Percentiles rank a stretch among this genome's conserved stretches.
phyloP scores from a whole-genome alignment of 2,329 filamentous ascomycete genomes.

The Alternaria sp. region DNA sequence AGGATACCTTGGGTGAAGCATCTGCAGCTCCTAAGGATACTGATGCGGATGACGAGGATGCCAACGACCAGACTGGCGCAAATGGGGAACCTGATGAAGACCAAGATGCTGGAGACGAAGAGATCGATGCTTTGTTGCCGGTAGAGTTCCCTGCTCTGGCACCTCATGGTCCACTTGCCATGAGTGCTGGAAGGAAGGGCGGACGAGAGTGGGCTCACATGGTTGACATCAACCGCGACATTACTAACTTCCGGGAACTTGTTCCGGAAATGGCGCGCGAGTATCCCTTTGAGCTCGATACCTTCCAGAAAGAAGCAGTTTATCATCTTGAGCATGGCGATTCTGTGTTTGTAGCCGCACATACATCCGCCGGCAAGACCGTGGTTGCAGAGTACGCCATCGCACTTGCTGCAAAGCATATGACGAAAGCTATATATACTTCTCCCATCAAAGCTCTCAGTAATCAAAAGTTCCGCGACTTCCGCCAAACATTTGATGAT shows the following conservation, averaged over 20 bases:
- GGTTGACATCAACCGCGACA: slow-evolving; percentile 92
- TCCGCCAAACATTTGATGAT: slow-evolving; percentile 87
- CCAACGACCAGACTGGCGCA: slow-evolving; percentile 26
- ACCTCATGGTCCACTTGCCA: slow-evolving; percentile 76
- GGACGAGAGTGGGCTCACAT: slow-evolving; percentile 97
- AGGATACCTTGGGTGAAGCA: slow-evolving; percentile 65
- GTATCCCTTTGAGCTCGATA: slow-evolving; percentile 97
- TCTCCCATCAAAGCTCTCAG: slow-evolving; percentile 98
- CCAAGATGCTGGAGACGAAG: slow-evolving; percentile 57
- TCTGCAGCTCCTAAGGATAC: slow-evolving; percentile 38
- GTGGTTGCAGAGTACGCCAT: slow-evolving; percentile 99
- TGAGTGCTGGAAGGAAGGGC: slow-evolving; percentile 73
- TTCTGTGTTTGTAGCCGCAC: slow-evolving; percentile 96
- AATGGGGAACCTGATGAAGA: slow-evolving; percentile 52
- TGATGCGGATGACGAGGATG: slow-evolving; percentile 34
- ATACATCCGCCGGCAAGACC: slow-evolving; percentile 97
- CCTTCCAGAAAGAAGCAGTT: slow-evolving; percentile 97
- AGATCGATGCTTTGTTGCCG: slow-evolving; percentile 85
- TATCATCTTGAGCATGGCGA: slow-evolving; percentile 97
- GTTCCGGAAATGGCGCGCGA: slow-evolving; percentile 95
- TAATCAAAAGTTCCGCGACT: slow-evolving; percentile 98
- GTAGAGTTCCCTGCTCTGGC: slow-evolving; percentile 93
- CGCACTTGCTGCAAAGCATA: slow-evolving; percentile 93
- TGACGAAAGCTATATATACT: slow-evolving; percentile 99
- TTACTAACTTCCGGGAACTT: slow-evolving; percentile 90